A percentile compares a stretch with the other conserved stretches of the same genome.
These are phyloP conservation scores for Colletotrichum sp. DNA, from an alignment of 2,329 filamentous ascomycete species.

Conservation along the genomic window DNA sequence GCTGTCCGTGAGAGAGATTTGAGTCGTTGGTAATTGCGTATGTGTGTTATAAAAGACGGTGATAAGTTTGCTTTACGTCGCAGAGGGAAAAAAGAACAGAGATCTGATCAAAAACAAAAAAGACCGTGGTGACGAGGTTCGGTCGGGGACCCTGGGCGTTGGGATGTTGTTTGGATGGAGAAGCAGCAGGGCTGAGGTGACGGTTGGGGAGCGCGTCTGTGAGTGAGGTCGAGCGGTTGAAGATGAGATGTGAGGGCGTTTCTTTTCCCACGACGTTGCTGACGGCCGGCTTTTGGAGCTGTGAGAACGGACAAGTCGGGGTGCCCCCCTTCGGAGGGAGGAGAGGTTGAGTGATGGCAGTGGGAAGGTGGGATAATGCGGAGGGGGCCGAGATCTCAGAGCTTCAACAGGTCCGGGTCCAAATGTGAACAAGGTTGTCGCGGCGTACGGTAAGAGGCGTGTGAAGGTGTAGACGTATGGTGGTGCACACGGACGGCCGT, in stretches of 20 bases:
- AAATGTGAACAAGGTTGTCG: slow-evolving; percentile 7
- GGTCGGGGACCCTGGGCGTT: not conserved
- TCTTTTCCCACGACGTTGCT: slow-evolving; percentile 18
- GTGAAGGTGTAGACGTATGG: not conserved
- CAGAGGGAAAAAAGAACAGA: slow-evolving; percentile 9
- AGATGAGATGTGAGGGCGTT: slow-evolving; percentile 21
- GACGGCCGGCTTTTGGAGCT: not conserved
- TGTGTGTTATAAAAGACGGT: not conserved
- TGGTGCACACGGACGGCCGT: not conserved
- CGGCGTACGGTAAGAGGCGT: not conserved
- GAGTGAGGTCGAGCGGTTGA: slow-evolving; percentile 19
- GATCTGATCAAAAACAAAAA: slow-evolving; percentile 11
- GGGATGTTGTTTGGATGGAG: slow-evolving; percentile 15
- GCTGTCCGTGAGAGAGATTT: not conserved
- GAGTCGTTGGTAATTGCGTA: not conserved
- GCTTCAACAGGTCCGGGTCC: slow-evolving; percentile 5
- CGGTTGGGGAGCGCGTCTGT: slow-evolving; percentile 14
- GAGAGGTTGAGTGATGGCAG: not conserved
- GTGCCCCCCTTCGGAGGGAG: not conserved
- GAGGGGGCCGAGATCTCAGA: slow-evolving; percentile 14
- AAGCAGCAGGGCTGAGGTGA: slow-evolving; percentile 17
- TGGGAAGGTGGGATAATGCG: not conserved
- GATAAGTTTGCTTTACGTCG: slow-evolving; percentile 13
- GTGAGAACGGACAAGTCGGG: slow-evolving; percentile 2
- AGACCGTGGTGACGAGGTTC: not conserved